A percentile compares a stretch with the other conserved stretches of the same genome.
Conservation (phyloP, 2,329 filamentous ascomycete species). For the Talaromyces sp. region DNA sequence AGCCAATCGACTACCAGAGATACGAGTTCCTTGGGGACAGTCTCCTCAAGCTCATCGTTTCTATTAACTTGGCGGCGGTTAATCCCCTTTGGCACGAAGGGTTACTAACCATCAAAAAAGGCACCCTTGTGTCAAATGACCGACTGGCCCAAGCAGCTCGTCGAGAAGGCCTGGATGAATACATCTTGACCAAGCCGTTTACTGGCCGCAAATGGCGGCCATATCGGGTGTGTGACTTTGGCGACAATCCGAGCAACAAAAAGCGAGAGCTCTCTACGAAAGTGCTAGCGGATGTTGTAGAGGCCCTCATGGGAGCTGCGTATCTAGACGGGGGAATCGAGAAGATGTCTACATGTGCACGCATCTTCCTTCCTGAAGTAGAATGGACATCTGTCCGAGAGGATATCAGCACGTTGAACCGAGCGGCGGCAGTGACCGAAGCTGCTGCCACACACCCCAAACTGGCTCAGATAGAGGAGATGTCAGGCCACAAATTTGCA, state of each 20-base stretch:
- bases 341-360: conserved; percentile 60
- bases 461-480: conserved; percentile 49
- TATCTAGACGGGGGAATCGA: conserved; percentile 63
- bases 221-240: conserved; percentile 48
- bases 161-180: conserved; percentile 62
- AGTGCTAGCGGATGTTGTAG: conserved; percentile 78
- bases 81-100: conserved; percentile 70
- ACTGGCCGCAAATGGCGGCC: conserved; percentile 69
- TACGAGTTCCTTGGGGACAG: conserved; percentile 85
- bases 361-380: conserved; percentile 59
- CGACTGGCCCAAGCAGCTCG: conserved; percentile 63
- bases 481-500: conserved; percentile 68
- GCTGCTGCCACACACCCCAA: conserved; percentile 38
- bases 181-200: conserved; percentile 65
- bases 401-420: conserved; percentile 42
- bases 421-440: conserved; percentile 31
- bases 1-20: conserved; percentile 68
- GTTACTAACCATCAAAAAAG: conserved; percentile 64
- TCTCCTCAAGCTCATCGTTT: conserved; percentile 69
- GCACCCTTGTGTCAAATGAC: conserved; percentile 67
- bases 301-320: conserved; percentile 74
- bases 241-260: neutral
- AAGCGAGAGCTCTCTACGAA: conserved; percentile 62
- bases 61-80: conserved; percentile 58
- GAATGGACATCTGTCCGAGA: conserved; percentile 47